Evolutionary conservation across 2,329 filamentous ascomycete species (phyloP), one percentile per base, ranked within the genome.

Genomic region (Cladosporium colombiae): DNA sequence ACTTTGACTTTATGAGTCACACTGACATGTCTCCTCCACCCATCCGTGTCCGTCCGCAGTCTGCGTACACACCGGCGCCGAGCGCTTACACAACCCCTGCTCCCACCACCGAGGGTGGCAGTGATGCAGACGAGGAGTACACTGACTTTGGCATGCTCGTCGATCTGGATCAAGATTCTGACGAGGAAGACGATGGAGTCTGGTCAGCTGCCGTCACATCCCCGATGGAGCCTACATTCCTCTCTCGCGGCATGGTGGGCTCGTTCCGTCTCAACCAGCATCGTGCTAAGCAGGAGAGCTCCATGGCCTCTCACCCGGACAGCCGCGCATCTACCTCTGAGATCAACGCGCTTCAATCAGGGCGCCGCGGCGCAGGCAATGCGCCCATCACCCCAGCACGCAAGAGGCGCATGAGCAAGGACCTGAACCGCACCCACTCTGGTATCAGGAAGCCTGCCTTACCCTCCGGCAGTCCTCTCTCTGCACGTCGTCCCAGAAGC

Each of bases 311-410:
- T 86, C 75, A 87, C 82, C 81, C 44, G 80, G 85, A 65, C 85
- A 89, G 71, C 88, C 88, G 46, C 81, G 91, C 29, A 83, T 86
- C 59, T 86, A 89, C 75, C 84, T 86, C 62, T 81, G 85, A 60
- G 83, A 86, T 7, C 85, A 88, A 77, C 82, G 86, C 74, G 79
- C 85, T 78, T 85, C 86, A 89, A 74, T 84, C 85, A 62, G 89
- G 89, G 69, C 85, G 89, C 65, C 84, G 91, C 69, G 84, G 85
- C 65, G 88, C 87, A 37, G 88, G 88, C 46, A 44, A 86, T 46
- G 84, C 86, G 2, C 88, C 89, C n/a, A 84, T 91, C 67, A 91
- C 89, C 3, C 89, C 89, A 1, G 81, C 86, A 57, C 85, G 89
- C 60, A 85, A 87, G 67, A 75, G 74, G 60, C 70, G 74, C 33